Evolutionary conservation across 345 rosid genomes (phyloP).

Genomic region (Rhodamnia rubescens): DNA sequence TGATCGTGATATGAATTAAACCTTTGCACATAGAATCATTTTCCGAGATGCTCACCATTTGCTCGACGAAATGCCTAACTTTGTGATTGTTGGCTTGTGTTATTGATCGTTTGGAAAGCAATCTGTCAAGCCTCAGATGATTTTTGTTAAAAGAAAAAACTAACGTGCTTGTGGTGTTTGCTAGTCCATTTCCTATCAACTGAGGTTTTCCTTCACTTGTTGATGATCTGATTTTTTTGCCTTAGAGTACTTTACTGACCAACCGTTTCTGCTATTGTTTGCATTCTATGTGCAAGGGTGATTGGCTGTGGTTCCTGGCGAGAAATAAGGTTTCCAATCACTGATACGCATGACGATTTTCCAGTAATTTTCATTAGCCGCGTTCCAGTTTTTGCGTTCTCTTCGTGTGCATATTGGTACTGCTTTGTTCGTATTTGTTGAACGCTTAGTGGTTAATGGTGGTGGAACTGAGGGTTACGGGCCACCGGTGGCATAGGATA

Average conservation of each 20-base stretch:
- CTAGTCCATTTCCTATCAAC: too few species aligned
- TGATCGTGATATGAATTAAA: too few species aligned
- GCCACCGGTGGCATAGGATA: background rate
- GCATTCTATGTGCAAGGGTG: background rate
- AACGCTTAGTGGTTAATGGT: background rate
- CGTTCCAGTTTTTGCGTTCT: background rate
- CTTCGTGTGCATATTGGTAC: background rate
- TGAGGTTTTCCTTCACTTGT: too few species aligned
- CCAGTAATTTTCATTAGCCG: accelerated
- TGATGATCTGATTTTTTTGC: too few species aligned
- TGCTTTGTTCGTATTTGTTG: too few species aligned
- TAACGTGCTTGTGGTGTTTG: too few species aligned
- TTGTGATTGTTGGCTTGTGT: background rate
- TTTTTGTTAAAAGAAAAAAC: too few species aligned
- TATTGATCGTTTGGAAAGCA: background rate
- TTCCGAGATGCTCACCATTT: background rate
- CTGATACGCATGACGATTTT: background rate
- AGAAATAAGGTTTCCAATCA: background rate
- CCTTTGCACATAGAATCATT: background rate
- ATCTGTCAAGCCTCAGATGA: accelerated
- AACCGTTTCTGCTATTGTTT: background rate
- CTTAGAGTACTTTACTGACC: background rate
- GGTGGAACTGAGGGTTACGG: background rate
- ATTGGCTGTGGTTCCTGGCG: accelerated
- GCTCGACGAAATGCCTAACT: background rate